A percentile compares a stretch with the other conserved stretches of the same genome.
These are phyloP conservation scores for Solanum arcanum DNA, from an alignment of 257 asterid species.

Conservation along the genomic window DNA sequence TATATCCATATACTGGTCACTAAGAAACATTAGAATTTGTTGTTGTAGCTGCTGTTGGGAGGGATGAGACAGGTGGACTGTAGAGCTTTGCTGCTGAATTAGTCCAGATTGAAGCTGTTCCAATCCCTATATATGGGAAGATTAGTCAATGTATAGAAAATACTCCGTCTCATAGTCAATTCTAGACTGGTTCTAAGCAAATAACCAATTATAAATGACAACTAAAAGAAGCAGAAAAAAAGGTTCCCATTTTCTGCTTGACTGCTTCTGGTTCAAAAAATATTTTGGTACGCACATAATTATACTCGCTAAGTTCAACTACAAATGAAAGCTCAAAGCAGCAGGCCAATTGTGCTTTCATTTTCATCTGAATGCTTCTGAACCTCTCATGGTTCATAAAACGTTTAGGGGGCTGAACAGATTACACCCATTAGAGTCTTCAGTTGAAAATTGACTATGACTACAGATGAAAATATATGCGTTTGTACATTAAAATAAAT, in stretches of 20 bases:
- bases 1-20: not conserved
- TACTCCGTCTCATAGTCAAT: not conserved
- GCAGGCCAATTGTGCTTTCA: not conserved
- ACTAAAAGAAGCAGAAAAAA: not conserved
- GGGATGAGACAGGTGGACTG: not conserved
- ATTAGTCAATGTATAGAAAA: not conserved
- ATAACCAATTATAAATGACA: not conserved
- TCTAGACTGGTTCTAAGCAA: not conserved
- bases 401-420: not conserved
- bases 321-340: not conserved
- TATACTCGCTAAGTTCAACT: not conserved
- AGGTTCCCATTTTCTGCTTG: not conserved
- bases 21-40: conserved; percentile 3
- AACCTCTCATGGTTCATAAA: not conserved
- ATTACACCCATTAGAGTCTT: not conserved
- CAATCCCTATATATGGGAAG: conserved; percentile 2
- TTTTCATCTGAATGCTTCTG: not conserved
- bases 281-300: not conserved
- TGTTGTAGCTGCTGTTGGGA: conserved; percentile 2
- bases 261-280: not conserved
- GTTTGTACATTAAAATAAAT: not conserved
- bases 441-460: not conserved
- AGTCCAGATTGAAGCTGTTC: conserved; percentile 9
- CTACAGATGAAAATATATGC: not conserved
- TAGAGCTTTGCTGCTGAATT: conserved; percentile 3